These are phyloP conservation scores for Trypanosomatidae sp. DNA, from an alignment of 208 protist genomes.

Conservation along the genomic window DNA sequence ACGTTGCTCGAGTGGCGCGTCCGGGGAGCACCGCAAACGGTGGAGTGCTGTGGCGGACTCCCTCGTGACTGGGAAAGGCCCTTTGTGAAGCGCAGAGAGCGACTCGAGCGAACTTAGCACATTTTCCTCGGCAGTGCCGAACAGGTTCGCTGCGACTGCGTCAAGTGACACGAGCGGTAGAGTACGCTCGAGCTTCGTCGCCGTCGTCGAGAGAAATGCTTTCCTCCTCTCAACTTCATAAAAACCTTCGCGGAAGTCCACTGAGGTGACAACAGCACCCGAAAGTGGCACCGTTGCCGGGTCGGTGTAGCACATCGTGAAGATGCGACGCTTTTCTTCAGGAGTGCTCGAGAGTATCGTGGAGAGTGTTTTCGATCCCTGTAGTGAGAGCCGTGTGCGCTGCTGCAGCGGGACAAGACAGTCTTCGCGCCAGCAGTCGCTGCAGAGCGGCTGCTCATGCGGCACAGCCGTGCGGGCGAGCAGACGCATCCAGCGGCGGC, in stretches of 20 bases:
- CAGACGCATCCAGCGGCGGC: constrained; percentile 27
- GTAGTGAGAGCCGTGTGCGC: constrained; percentile 1
- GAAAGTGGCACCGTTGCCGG: no score
- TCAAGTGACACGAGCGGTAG: constrained; percentile 12
- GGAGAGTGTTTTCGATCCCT: constrained; percentile 3
- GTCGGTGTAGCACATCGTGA: constrained; percentile 7
- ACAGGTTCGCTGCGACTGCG: constrained; percentile 22
- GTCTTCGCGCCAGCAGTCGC: constrained; percentile 14
- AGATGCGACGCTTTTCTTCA: background rate
- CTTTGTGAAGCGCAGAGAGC: constrained; percentile 10
- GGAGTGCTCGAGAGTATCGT: background rate
- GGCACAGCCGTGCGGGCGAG: constrained; percentile 7
- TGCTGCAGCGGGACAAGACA: constrained; percentile 21
- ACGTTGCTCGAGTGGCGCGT: background rate
- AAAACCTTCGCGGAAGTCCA: no score
- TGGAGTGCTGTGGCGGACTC: background rate
- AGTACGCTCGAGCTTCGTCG: background rate
- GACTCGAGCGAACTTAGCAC: constrained; percentile 3
- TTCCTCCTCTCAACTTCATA: background rate
- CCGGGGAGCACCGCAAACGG: background rate
- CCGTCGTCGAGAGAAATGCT: background rate
- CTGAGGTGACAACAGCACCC: background rate
- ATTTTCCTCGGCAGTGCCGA: constrained; percentile 2
- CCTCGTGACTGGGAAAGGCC: background rate
- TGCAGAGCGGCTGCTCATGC: constrained; percentile 23